Conservation (phyloP, 2,329 filamentous ascomycete species). For the Fusarium pseudonygamai region DNA sequence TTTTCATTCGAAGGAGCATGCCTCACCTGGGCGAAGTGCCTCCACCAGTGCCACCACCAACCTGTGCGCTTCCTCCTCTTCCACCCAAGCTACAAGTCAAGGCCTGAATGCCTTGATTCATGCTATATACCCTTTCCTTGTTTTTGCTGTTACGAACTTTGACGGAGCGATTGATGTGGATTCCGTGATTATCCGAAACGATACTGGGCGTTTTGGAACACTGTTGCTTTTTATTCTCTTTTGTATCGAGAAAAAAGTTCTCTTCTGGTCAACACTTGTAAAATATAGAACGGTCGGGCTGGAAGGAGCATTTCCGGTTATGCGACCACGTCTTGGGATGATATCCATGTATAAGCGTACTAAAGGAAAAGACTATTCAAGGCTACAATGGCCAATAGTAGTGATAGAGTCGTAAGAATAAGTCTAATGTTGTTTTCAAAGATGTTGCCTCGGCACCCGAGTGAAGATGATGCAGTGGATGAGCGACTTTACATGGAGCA, state of each 20-base stretch:
- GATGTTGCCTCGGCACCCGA: not conserved
- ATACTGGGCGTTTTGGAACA: conserved; percentile 28
- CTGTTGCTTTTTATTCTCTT: conserved; percentile 11
- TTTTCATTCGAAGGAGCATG: conserved; percentile 58
- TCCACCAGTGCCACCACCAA: conserved; percentile 65
- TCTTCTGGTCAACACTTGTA: conserved; percentile 20
- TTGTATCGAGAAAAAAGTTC: not conserved
- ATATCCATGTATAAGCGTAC: conserved; percentile 38
- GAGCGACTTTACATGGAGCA: not conserved
- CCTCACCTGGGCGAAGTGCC: conserved; percentile 61
- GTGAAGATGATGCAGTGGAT: not conserved
- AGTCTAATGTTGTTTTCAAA: conserved; percentile 8
- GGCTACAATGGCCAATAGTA: not conserved
- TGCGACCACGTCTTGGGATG: conserved; percentile 34
- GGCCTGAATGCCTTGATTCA: conserved; percentile 14
- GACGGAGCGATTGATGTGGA: conserved; percentile 24
- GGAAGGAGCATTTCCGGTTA: conserved; percentile 27
- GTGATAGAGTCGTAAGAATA: not conserved
- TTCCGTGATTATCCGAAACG: conserved; percentile 23
- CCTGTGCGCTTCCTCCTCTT: conserved; percentile 63
- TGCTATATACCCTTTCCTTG: conserved; percentile 17
- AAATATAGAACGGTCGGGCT: conserved; percentile 32
- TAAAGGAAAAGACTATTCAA: conserved; percentile 1
- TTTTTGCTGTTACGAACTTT: conserved; percentile 29
- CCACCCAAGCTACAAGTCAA: conserved; percentile 46